Evolutionary conservation across 2,329 filamentous ascomycete genomes (phyloP).

Genomic region (Colletotrichum theobromicola): DNA sequence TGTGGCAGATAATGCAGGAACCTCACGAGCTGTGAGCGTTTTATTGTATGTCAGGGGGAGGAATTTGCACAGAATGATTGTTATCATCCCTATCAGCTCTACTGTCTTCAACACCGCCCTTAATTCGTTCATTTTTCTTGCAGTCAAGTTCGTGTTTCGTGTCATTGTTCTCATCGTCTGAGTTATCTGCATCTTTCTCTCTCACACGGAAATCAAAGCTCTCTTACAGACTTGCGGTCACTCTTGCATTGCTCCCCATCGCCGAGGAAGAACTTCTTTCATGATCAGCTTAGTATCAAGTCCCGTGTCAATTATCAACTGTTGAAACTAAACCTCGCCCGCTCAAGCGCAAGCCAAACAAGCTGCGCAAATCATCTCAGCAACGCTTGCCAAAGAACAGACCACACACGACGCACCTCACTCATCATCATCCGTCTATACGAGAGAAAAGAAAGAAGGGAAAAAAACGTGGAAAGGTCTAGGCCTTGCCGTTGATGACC

Average conservation of each 20-base stretch:
- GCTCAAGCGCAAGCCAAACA: not conserved
- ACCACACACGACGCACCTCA: not conserved
- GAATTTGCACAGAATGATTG: not conserved
- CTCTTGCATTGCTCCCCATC: not conserved
- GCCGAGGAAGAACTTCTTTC: not conserved
- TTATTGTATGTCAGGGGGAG: not conserved
- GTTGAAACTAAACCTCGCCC: not conserved
- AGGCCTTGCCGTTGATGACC: constrained; percentile 53
- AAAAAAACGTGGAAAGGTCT: not conserved
- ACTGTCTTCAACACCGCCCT: not conserved
- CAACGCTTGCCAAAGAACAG: not conserved
- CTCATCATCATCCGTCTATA: not conserved
- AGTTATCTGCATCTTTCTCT: not conserved
- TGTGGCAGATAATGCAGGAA: not conserved
- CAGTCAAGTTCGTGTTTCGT: not conserved
- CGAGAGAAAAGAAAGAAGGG: not conserved
- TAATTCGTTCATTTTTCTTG: not conserved
- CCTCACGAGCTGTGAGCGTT: not conserved
- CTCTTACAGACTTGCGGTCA: not conserved
- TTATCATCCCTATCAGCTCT: not conserved
- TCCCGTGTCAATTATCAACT: not conserved
- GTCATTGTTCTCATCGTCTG: not conserved
- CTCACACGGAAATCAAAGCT: not conserved
- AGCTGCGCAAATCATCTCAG: not conserved
- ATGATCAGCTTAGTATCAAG: not conserved